These are phyloP conservation scores for Gastrodia elata DNA, from an alignment of 106 monocot species.

Conservation along the genomic window DNA sequence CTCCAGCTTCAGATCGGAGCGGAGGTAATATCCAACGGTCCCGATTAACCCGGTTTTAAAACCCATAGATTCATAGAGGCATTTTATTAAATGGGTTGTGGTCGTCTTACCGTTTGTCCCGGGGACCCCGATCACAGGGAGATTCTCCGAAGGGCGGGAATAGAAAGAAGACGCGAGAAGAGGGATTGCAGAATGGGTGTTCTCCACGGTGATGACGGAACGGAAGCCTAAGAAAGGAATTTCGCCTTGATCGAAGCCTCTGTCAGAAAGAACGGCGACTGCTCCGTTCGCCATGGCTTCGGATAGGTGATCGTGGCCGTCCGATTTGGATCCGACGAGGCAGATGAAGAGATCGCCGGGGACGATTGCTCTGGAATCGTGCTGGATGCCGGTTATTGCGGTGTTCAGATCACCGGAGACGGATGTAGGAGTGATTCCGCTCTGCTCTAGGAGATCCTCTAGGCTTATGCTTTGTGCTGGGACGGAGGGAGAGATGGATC, in stretches of 20 bases:
- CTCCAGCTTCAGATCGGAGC: conserved; percentile 39
- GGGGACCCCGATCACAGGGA: conserved; percentile 51
- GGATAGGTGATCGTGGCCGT: conserved; percentile 32
- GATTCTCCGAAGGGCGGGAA: conserved; percentile 36
- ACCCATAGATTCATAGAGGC: conserved; percentile 50
- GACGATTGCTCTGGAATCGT: conserved; percentile 40
- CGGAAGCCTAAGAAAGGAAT: conserved; percentile 24
- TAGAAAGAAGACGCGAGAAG: conserved; percentile 45
- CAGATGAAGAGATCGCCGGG: conserved; percentile 51
- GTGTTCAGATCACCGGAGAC: conserved; percentile 43
- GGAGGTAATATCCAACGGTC: conserved; percentile 38
- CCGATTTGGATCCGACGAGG: conserved; percentile 22
- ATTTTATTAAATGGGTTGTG: conserved; percentile 50
- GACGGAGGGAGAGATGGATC: conserved; percentile 18
- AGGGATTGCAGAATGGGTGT: conserved; percentile 37
- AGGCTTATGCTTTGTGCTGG: conserved; percentile 36
- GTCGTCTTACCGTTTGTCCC: conserved; percentile 68
- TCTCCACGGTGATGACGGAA: conserved; percentile 44
- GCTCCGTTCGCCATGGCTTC: conserved; percentile 57
- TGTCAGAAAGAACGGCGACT: conserved; percentile 40
- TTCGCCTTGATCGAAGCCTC: conserved; percentile 27
- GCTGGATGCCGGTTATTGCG: conserved; percentile 37
- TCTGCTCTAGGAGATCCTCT: conserved; percentile 35
- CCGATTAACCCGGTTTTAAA: conserved; percentile 42
- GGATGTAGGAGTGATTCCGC: conserved; percentile 32